Evolutionary conservation across 176 grass and related monocot genomes (phyloP).

Genomic region (Juncus inflexus): DNA sequence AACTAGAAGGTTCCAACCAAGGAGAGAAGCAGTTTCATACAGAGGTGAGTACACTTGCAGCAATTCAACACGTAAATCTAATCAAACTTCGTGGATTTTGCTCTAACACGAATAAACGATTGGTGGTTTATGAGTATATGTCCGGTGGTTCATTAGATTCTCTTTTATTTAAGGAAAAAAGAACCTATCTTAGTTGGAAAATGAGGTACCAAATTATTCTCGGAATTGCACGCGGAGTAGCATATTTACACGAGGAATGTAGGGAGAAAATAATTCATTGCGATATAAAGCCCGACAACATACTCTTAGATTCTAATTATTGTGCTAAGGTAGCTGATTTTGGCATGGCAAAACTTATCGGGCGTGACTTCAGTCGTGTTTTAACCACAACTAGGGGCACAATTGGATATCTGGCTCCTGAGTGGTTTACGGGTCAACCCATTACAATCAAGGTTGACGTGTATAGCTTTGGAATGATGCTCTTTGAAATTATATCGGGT

Average conservation of each 20-base stretch:
- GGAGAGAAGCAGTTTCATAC: conserved; percentile 39
- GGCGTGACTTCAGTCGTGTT: conserved; percentile 29
- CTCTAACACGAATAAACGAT: conserved; percentile 9
- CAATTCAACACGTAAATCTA: conserved; percentile 31
- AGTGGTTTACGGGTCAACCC: no score
- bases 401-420: no score
- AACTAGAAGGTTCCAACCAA: conserved; percentile 33
- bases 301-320: conserved; percentile 26
- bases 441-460: no score
- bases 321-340: conserved; percentile 38
- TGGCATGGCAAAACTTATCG: conserved; percentile 41
- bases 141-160: conserved; percentile 28
- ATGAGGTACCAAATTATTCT: conserved; percentile 26
- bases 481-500: neutral
- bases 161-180: conserved; percentile 20
- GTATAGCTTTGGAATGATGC: no score
- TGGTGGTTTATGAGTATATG: conserved; percentile 42
- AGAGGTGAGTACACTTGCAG: conserved; percentile 32
- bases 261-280: conserved; percentile 35
- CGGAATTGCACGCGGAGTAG: conserved; percentile 28
- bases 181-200: conserved; percentile 23
- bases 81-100: conserved; percentile 21
- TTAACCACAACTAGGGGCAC: conserved; percentile 27
- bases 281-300: conserved; percentile 44
- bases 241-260: conserved; percentile 41